Evolutionary conservation across 208 protist species (phyloP), one percentile per base, ranked within the genome.

Genomic region (Novymonas esmeraldas): DNA sequence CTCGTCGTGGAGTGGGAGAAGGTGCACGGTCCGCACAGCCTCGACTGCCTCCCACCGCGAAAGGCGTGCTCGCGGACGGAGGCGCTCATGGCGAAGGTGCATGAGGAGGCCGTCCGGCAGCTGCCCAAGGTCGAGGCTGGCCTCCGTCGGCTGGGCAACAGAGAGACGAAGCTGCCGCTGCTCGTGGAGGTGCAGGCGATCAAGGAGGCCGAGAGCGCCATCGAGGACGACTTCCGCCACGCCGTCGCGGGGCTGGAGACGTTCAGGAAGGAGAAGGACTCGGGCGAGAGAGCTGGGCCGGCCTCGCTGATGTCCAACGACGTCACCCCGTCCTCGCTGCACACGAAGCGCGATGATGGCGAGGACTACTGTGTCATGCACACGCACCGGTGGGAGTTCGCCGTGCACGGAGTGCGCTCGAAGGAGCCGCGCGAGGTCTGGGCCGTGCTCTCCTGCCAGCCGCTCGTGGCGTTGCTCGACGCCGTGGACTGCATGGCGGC

Each of bases 371-470:
- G 85, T 57, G 67, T 95, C 13, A 46, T 74, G 49, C 87, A 95
- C 76, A 88, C 86, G 11, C 82, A 93, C 49, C 82, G 76, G 13
- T 93, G 86, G 85, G 86, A 93, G 68, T 92, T 93, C 46, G 72
- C 75, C 1, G 79, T 93, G 42, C 57, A 79, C 63, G 42, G 61
- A 24, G 62, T 73, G 16, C 56, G 68, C 14, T 67, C 76, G 0
- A 39, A 64, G 2, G 76, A 87, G 39, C 75, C 81, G 33, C 54
- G 75, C 22, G 85, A 88, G 42, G 56, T 70, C 24, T 93, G 87
- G 85, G 87, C 85, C 2, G 83, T 93, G 26, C 79, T 95, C 18
- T 82, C 82, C 6, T 95, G 85, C 46, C 87, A 95, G 64, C 65
- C 54, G 52, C 64, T 95, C 36, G 82, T 81, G 9, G 76, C 78